Conservation (phyloP, 768 basidiomycete species). For the Artomyces pyxidatus region DNA sequence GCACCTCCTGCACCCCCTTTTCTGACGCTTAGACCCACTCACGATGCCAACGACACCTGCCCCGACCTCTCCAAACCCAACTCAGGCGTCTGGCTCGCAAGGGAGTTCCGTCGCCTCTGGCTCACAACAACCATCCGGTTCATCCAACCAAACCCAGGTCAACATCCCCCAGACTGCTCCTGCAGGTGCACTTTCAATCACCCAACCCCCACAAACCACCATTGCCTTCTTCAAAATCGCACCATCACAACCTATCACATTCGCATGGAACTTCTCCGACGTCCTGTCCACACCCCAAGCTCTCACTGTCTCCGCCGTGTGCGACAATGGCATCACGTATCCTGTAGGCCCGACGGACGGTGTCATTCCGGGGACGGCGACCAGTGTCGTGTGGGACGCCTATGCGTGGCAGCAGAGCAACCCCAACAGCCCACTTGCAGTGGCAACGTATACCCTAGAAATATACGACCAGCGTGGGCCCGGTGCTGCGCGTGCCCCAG, state of each 20-base stretch:
- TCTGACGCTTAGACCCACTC: too few species aligned
- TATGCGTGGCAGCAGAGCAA: conserved; percentile 62
- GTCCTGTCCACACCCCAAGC: conserved; percentile 62
- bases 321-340: conserved; percentile 86
- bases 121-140: conserved; percentile 1
- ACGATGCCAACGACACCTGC: too few species aligned
- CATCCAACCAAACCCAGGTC: not conserved
- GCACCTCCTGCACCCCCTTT: too few species aligned
- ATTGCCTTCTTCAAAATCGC: conserved; percentile 90
- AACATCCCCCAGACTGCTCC: conserved; percentile 43
- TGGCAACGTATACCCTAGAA: conserved; percentile 67
- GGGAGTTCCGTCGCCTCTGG: too few species aligned
- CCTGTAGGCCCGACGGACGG: conserved; percentile 76
- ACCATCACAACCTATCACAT: conserved; percentile 61
- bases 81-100: too few species aligned
- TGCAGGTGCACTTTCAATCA: conserved; percentile 62
- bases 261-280: conserved; percentile 85
- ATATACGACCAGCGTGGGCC: conserved; percentile 81
- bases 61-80: too few species aligned
- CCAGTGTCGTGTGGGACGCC: conserved; percentile 72
- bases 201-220: conserved; percentile 72
- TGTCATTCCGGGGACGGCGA: conserved; percentile 61
- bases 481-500: conserved; percentile 46
- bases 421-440: conserved; percentile 60
- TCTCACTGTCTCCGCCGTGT: conserved; percentile 75